These are phyloP conservation scores for Phytopythium aichiense DNA, from an alignment of 352 stramenopile species.

Conservation along the genomic window DNA sequence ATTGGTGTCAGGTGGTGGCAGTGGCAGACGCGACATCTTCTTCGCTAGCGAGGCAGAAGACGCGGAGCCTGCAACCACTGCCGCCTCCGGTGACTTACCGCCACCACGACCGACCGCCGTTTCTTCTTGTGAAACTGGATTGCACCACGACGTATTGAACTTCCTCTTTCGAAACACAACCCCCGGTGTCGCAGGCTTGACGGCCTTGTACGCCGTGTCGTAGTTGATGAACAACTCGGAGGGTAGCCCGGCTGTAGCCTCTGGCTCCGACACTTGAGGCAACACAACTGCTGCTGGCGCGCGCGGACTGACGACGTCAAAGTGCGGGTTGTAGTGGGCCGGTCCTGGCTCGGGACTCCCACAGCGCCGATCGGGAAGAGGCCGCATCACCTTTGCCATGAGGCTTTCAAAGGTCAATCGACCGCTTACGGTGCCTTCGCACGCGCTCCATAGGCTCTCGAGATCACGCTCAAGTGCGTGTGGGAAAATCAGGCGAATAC, in stretches of 20 bases:
- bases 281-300: slow-evolving; percentile 43
- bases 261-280: slow-evolving; percentile 22
- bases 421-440: slow-evolving; percentile 15
- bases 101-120: background rate
- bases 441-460: slow-evolving; percentile 47
- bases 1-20: background rate
- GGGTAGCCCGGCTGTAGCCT: slow-evolving; percentile 27
- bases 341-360: slow-evolving; percentile 59
- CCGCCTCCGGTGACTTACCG: background rate
- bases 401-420: slow-evolving; percentile 14
- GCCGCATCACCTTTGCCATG: slow-evolving; percentile 16
- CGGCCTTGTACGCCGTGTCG: slow-evolving; percentile 44
- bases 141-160: slow-evolving; percentile 72
- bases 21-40: background rate
- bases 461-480: slow-evolving; percentile 43
- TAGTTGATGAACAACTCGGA: slow-evolving; percentile 76
- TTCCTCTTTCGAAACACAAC: slow-evolving; percentile 55
- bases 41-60: background rate
- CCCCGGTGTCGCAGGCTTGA: slow-evolving; percentile 42
- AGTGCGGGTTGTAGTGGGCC: slow-evolving; percentile 62
- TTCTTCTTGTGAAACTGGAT: slow-evolving; percentile 40
- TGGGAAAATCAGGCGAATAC: slow-evolving; percentile 49
- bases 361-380: slow-evolving; percentile 18
- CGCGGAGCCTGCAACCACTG: background rate
- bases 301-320: slow-evolving; percentile 35